A percentile compares a stretch with the other conserved stretches of the same genome.
Conservation (phyloP, 306 rosid species). For the Arachis hypogaea region DNA sequence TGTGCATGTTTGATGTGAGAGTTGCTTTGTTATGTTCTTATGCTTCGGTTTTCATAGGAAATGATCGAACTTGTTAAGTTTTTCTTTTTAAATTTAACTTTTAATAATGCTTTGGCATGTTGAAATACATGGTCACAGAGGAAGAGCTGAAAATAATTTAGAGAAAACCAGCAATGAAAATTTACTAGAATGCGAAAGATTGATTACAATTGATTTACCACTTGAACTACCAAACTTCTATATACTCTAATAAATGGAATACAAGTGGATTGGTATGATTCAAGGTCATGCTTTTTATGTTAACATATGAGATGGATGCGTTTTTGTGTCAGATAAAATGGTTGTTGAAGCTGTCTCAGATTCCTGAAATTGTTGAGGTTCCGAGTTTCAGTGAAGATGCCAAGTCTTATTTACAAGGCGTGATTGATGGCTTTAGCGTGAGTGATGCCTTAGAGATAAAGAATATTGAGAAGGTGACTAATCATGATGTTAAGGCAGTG, state of each 20-base stretch:
- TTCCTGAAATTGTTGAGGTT: constrained; percentile 68
- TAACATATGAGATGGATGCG: not conserved
- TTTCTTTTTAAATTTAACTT: no score
- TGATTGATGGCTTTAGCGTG: constrained; percentile 58
- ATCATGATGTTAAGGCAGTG: constrained; percentile 92
- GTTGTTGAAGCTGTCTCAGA: constrained; percentile 72
- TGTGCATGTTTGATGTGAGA: not conserved
- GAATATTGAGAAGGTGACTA: constrained; percentile 72
- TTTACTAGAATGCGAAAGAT: no score
- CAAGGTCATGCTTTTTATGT: not conserved
- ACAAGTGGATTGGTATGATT: not conserved
- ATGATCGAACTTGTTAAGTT: not conserved
- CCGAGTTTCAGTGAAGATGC: constrained; percentile 77
- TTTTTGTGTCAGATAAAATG: constrained; percentile 64
- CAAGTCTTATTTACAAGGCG: constrained; percentile 52
- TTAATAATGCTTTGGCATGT: no score
- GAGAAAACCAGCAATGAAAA: no score
- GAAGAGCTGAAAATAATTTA: no score
- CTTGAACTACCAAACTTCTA: no score
- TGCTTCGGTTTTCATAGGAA: not conserved
- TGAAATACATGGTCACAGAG: no score
- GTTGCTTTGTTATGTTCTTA: not conserved
- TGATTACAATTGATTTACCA: no score
- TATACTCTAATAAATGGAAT: no score
- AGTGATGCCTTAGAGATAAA: constrained; percentile 74